A percentile compares a stretch with the other conserved stretches of the same genome.
phyloP scores from a whole-genome alignment of 1,284 basidiomycete genomes.

The Cryptococcus sp. region DNA sequence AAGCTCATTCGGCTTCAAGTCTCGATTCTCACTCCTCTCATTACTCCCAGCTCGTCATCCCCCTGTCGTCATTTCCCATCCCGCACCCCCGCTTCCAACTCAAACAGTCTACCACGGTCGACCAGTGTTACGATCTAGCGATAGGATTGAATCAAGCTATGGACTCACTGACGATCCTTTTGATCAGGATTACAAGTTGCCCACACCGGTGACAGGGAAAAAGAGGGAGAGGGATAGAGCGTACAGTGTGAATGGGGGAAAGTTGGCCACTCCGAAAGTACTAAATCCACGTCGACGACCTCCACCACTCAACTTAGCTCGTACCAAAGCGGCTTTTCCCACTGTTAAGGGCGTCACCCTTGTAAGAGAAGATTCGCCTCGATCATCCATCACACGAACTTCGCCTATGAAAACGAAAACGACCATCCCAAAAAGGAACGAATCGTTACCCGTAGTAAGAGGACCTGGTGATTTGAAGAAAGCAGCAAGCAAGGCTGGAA shows the following conservation, averaged over 20 bases:
- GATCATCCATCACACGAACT: neutral
- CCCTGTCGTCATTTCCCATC: constrained; percentile 21
- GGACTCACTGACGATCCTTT: constrained; percentile 1
- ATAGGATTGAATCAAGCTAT: constrained; percentile 8
- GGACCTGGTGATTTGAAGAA: constrained; percentile 2
- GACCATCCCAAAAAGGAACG: neutral
- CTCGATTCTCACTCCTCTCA: constrained; percentile 35
- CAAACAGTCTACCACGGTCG: constrained; percentile 12
- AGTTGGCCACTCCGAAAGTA: too few relatives aligned
- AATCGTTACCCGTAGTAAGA: neutral
- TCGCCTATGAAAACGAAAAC: neutral
- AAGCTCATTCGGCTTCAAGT: constrained; percentile 35
- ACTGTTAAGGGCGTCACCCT: constrained; percentile 3
- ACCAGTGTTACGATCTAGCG: constrained; percentile 13
- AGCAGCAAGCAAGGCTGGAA: neutral
- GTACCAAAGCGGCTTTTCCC: constrained; percentile 15
- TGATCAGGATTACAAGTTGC: neutral
- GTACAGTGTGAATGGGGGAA: too few relatives aligned
- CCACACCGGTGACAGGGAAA: neutral
- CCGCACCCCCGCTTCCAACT: constrained; percentile 12
- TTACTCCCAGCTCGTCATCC: constrained; percentile 35
- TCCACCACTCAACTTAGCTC: constrained; percentile 28
- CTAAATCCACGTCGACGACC: constrained; percentile 11
- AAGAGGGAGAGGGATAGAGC: neutral
- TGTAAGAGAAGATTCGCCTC: neutral